phyloP scores from a whole-genome alignment of 2,329 filamentous ascomycete species.

The Cercospora janseana region DNA sequence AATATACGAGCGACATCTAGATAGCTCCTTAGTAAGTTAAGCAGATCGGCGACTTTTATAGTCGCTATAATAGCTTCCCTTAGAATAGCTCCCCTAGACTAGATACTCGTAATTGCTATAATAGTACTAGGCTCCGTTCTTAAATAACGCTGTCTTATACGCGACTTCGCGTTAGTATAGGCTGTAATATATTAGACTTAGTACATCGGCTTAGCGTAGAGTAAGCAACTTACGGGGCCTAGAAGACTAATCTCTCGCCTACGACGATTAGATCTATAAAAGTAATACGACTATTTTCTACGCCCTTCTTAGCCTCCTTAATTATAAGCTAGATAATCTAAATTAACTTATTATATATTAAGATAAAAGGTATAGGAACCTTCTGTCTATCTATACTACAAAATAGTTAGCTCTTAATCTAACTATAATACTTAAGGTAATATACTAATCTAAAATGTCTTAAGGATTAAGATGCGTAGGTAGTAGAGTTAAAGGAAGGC shows the following conservation, averaged over 20 bases:
- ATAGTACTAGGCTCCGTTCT: conserved; percentile 14
- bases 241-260: conserved; percentile 10
- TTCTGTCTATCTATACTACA: not conserved
- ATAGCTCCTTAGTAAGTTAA: not conserved
- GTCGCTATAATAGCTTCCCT: conserved; percentile 19
- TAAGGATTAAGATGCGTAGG: not conserved
- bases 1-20: not conserved
- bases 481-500: not conserved
- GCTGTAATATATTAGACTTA: not conserved
- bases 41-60: conserved; percentile 17
- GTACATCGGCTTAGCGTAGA: not conserved
- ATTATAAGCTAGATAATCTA: conserved; percentile 19
- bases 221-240: not conserved
- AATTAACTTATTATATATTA: conserved; percentile 13
- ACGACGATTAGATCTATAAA: conserved; percentile 19
- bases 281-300: conserved; percentile 12
- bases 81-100: conserved; percentile 18
- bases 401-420: not conserved
- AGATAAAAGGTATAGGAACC: conserved; percentile 23
- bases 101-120: conserved; percentile 20
- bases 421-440: not conserved
- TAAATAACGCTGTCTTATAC: not conserved
- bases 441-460: conserved; percentile 6
- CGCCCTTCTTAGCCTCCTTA: conserved; percentile 6
- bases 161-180: conserved; percentile 14